Base-by-base conservation (phyloP, 2,329 filamentous ascomycete genomes). In the Clarireedia monteithiana region DNA sequence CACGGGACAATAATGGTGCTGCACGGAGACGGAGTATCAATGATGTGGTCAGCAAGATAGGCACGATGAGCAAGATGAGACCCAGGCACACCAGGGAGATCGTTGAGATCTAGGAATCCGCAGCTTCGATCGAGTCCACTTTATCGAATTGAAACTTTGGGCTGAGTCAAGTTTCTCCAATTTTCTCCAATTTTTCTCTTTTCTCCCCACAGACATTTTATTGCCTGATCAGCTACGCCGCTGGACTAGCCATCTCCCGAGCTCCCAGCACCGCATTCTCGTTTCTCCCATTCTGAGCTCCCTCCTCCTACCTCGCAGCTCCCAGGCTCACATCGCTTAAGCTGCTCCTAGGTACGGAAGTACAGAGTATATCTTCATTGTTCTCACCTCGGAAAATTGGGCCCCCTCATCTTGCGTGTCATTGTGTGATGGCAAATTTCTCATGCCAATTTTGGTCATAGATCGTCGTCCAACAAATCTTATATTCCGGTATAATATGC, bases 1-100 rank as follows among this genome's bases (percentile, higher is more conserved):
- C 26, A 17, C 17, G 12, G 23, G 23, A 23, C 6, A 20, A 20
- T 20, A 20, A 20, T 20, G 20, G 20, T 20, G 20, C 20, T 20
- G 42, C 7, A 20, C 20, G n/a, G 49, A 20, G 36, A 26, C 12
- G 27, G 17, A 15, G 34, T 39, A 26, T 27, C 36, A 15, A 38
- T 34, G 40, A 24, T 53, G 23, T 15, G 51, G 51, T 42, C 52
- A 54, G 52, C 51, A 24, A 26, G n/a, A 48, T 9, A 15, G 6
- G 27, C 14, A 24, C 30, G n/a, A 30, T 20, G 39, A 54, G 52
- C 48, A 40, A 44, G 45, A 14, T 48, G 52, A 54, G 44, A 49
- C 40, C 46, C 12, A 49, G 14, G 45, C 30, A 34, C 30, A 34
- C 10, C 30, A 34, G 7, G 12, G 30, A 54, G 52, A 54, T 49